Percentiles rank a stretch among this genome's conserved stretches.
Evolutionary conservation across 768 basidiomycete species (phyloP).

Genomic region (Termitomyces sp.): DNA sequence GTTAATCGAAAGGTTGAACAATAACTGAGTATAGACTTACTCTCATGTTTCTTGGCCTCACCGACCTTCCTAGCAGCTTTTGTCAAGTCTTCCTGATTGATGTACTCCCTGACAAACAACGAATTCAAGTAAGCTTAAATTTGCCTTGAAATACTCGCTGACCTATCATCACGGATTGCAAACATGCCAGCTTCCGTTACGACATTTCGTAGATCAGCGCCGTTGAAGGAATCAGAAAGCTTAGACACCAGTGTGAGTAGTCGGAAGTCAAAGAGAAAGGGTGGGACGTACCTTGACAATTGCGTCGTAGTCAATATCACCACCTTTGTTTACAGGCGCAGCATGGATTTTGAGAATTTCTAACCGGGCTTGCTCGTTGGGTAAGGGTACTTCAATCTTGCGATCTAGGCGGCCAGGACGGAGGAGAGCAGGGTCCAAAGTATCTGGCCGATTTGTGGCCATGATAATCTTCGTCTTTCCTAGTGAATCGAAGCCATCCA

Average conservation of each 20-base stretch:
- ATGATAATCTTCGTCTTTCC: slow-evolving; percentile 96
- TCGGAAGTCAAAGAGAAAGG: background rate
- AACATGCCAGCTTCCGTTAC: slow-evolving; percentile 98
- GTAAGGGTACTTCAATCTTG: slow-evolving; percentile 96
- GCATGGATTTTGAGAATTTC: slow-evolving; percentile 99
- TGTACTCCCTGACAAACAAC: slow-evolving; percentile 57
- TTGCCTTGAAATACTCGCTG: slow-evolving; percentile 13
- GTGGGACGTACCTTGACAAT: slow-evolving; percentile 77
- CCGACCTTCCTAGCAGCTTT: slow-evolving; percentile 95
- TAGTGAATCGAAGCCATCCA: slow-evolving; percentile 99
- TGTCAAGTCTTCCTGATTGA: slow-evolving; percentile 91
- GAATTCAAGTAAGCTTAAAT: background rate
- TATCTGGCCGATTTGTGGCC: slow-evolving; percentile 99
- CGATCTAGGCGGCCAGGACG: slow-evolving; percentile 95
- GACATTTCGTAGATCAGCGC: slow-evolving; percentile 93
- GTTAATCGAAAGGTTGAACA: background rate
- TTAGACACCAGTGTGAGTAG: slow-evolving; percentile 18
- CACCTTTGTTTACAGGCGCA: slow-evolving; percentile 87
- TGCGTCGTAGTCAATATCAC: slow-evolving; percentile 96
- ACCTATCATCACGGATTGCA: slow-evolving; percentile 94
- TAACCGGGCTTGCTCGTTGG: slow-evolving; percentile 92
- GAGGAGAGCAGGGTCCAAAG: slow-evolving; percentile 92
- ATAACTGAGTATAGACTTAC: slow-evolving; percentile 35
- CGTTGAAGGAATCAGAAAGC: slow-evolving; percentile 92
- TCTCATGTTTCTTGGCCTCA: slow-evolving; percentile 98